These are phyloP conservation scores for Agrocybe praecox DNA, from an alignment of 768 basidiomycete species.

Conservation along the genomic window DNA sequence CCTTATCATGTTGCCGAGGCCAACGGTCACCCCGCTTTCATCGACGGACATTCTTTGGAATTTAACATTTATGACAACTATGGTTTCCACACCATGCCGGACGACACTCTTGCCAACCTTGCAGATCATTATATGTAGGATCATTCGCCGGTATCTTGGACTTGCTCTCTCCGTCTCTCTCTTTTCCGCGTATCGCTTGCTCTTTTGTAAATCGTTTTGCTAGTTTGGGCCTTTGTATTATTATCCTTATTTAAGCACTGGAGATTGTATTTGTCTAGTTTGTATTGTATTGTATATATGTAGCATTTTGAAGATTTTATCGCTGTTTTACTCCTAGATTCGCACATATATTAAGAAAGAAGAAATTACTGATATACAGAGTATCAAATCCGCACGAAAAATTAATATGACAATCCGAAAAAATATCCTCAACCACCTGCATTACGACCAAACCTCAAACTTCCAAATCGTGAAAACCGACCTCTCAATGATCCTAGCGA, in stretches of 20 bases:
- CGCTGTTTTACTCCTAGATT: conserved; percentile 2
- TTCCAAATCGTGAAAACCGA: conserved; percentile 77
- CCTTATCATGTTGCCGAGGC: conserved; percentile 22
- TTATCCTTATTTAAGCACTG: conserved; percentile 6
- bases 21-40: not conserved
- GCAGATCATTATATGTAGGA: conserved; percentile 25
- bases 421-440: not conserved
- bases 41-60: conserved; percentile 24
- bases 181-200: not conserved
- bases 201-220: not conserved
- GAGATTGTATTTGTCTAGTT: not conserved
- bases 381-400: conserved; percentile 1
- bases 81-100: conserved; percentile 22
- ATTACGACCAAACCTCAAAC: conserved; percentile 67
- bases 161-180: conserved; percentile 1
- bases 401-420: too few relatives aligned
- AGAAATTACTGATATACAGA: not conserved
- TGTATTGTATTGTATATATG: conserved; percentile 3
- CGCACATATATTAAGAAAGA: not conserved
- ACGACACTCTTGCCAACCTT: conserved; percentile 26
- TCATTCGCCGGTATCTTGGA: conserved; percentile 7
- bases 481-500: conserved; percentile 68
- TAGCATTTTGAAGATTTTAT: not conserved
- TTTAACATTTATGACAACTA: conserved; percentile 31
- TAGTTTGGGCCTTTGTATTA: conserved; percentile 3